Percentiles rank a stretch among this genome's conserved stretches.
Conservation (phyloP, 1,284 basidiomycete genomes). For the Exobasidium cylindrosporum region DNA sequence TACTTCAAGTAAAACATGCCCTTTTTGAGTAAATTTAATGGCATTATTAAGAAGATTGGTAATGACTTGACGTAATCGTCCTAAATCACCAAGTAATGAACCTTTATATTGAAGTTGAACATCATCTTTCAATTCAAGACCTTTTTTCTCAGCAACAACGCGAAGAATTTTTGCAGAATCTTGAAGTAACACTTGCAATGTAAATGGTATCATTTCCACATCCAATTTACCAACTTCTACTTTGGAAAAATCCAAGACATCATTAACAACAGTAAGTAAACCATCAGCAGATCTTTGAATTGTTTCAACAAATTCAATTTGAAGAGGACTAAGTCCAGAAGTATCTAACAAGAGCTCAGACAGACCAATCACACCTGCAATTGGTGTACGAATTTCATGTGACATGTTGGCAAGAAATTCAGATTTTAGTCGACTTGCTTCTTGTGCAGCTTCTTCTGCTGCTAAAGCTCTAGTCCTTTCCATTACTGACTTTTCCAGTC, state of each 20-base stretch:
- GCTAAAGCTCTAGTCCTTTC: slow-evolving; percentile 52
- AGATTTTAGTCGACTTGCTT: slow-evolving; percentile 60
- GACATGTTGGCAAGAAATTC: slow-evolving; percentile 56
- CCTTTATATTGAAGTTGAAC: slow-evolving; percentile 38
- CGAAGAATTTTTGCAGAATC: slow-evolving; percentile 53
- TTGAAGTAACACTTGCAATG: slow-evolving; percentile 51
- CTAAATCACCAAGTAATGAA: slow-evolving; percentile 44
- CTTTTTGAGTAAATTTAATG: slow-evolving; percentile 55
- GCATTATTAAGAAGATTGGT: slow-evolving; percentile 57
- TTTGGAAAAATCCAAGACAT: slow-evolving; percentile 57
- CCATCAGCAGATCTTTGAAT: slow-evolving; percentile 58
- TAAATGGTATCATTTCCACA: slow-evolving; percentile 57
- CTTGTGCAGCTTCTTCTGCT: slow-evolving; percentile 57
- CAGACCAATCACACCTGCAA: slow-evolving; percentile 56
- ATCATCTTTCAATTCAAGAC: slow-evolving; percentile 50
- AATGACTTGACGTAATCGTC: slow-evolving; percentile 50
- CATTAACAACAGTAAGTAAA: slow-evolving; percentile 58
- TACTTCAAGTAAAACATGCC: slow-evolving; percentile 49
- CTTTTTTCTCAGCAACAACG: slow-evolving; percentile 52
- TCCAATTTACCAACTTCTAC: slow-evolving; percentile 44
- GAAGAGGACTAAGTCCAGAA: slow-evolving; percentile 49
- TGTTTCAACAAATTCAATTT: slow-evolving; percentile 57
- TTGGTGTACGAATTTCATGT: slow-evolving; percentile 59
- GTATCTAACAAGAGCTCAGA: slow-evolving; percentile 52
- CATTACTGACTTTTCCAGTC: slow-evolving; percentile 48